Evolutionary conservation across 257 asterid species (phyloP), one percentile per base, ranked within the genome.

Genomic region (Nicotiana attenuata): DNA sequence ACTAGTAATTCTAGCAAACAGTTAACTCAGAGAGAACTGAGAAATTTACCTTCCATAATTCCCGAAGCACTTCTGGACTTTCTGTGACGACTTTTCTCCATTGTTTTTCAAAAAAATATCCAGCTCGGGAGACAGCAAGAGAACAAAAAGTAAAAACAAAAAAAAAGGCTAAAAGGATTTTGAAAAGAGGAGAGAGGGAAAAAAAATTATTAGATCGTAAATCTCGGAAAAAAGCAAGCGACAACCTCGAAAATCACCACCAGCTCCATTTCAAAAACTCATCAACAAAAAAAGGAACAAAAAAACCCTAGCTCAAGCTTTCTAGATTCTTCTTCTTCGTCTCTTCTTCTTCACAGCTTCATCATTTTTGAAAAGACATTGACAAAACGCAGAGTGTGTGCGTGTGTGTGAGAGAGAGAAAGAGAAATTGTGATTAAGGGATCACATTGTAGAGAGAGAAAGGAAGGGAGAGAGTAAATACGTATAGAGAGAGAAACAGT

Each of bases 1-100:
- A 38, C 47, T 41, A 41, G 47, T 41, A 8, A 41, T 41, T 13
- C 56, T 52, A 52, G 5, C 17, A 52, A 10, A 50, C 5, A 52
- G 5, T 3, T 52, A 52, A 52, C 17, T 41, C 47, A 41, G 33
- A 47, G 38, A 73, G 38, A 71, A 57, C n/a, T 5, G 38, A 26
- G 57, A n/a, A 60, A 61, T 86, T 59, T 63, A 95, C 98, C 99
- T 91, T 91, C 93, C 85, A 89, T 61, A 33, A 53, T 41, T 61
- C 89, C 90, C 31, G 97, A 82, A 81, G 93, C 90, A 75, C 98
- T 94, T 83, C 84, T 92, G 77, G 95, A 89, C 89, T 91, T 96
- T 89, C 92, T 82, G 85, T 89, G 97, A 17, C 97, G 97, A 91
- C 90, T 84, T 86, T 87, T 89, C 91, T 95, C 97, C 99, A 93